Evolutionary conservation across 495 filamentous ascomycete genomes (phyloP), one percentile per base, ranked within the genome.

Genomic region (Aspergillus cristatus): DNA sequence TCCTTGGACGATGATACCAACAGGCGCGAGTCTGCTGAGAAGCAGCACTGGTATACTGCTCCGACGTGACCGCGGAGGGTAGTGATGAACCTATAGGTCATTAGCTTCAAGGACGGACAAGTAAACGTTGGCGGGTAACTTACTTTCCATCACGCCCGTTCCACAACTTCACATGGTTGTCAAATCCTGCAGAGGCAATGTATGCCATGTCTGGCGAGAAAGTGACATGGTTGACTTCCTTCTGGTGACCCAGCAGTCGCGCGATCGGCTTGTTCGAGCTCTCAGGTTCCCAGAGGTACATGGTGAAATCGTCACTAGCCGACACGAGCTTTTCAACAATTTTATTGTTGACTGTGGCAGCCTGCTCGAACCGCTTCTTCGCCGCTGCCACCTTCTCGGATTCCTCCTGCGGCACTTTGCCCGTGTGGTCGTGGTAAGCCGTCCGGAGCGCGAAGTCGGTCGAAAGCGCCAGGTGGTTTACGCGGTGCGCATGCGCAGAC

Each of bases 381-480:
- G 91, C 88, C 47, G 86, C 86, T 7, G 70, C 68, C 20, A 79
- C 59, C 58, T 84, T 91, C 31, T 71, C 84, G 35, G 83, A 77
- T 16, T 77, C 75, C 0, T 78, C 71, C 1, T 63, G 58, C 0
- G 90, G 91, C 0, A 82, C 68, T 42, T 77, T 65, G 10, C 75
- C 74, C 2, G 81, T 84, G 57, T 94, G 87, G 52, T 96, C 89
- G 48, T 89, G 81, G 63, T 78, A 99, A 0, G 75, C 81, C 1
- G 86, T 94, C 35, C 88, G 78, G 13, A 96, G 70, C n/a, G 80
- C 87, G 47, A 84, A 84, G 54, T 97, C 93, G 1, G 86, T 95
- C 2, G 89, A 96, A 6, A 99, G 71, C 0, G 91, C 87, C 7
- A 99, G 78, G 55, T 97, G 87, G 60, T 99, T 99, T 7, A 99